phyloP scores from a whole-genome alignment of 768 basidiomycete species.

The Mycena floridula region DNA sequence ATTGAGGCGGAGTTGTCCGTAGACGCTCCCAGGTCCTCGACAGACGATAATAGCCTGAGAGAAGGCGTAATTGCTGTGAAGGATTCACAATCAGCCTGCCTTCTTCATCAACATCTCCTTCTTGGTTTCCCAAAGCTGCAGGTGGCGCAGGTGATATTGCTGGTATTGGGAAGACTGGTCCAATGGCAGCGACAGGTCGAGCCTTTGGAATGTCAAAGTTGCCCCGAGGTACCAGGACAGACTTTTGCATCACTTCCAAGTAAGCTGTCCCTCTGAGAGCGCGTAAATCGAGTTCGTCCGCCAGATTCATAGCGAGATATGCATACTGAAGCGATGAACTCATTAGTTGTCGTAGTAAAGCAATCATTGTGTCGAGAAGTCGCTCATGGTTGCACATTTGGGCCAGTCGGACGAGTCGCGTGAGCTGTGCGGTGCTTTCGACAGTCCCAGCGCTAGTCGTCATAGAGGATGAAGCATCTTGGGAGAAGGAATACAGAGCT shows the following conservation, averaged over 20 bases:
- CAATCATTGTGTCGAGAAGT: constrained; percentile 55
- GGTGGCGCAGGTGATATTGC: constrained; percentile 10
- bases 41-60: constrained; percentile 67
- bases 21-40: constrained; percentile 61
- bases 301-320: constrained; percentile 66
- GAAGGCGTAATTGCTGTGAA: constrained; percentile 56
- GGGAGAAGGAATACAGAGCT: constrained; percentile 25
- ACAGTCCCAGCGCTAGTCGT: constrained; percentile 11
- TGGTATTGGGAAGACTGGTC: neutral
- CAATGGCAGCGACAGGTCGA: neutral
- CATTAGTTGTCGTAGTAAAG: constrained; percentile 57
- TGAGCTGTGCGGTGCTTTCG: constrained; percentile 41
- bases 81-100: constrained; percentile 48
- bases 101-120: constrained; percentile 31
- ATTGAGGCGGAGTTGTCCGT: constrained; percentile 48
- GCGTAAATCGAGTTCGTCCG: constrained; percentile 62
- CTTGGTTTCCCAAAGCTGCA: constrained; percentile 8
- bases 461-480: constrained; percentile 4
- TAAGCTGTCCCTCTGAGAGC: constrained; percentile 60
- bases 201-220: constrained; percentile 21
- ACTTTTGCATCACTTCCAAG: constrained; percentile 68
- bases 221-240: constrained; percentile 33
- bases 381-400: constrained; percentile 59
- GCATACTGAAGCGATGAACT: constrained; percentile 56
- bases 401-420: constrained; percentile 59